Evolutionary conservation across 495 filamentous ascomycete species (phyloP).

Genomic region (Penicillium samsonianum): DNA sequence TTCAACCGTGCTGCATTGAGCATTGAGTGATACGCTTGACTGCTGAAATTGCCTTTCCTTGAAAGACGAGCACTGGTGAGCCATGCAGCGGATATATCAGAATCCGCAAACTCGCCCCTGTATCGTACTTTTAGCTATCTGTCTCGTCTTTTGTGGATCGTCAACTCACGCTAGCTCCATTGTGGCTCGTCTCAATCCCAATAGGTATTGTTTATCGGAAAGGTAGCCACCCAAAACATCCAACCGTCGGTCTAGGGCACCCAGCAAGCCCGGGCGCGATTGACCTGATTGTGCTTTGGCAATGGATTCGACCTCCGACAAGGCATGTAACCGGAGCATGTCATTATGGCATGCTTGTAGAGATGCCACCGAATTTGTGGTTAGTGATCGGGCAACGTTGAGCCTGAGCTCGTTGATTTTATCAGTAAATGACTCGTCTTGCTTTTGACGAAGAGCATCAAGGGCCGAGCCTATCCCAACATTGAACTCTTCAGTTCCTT

Average conservation of each 20-base stretch:
- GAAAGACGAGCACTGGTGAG: conserved; percentile 81
- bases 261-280: conserved; percentile 46
- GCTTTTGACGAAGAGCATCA: conserved; percentile 58
- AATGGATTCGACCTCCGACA: conserved; percentile 85
- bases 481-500: conserved; percentile 73
- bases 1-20: conserved; percentile 83
- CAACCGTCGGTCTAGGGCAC: conserved; percentile 70
- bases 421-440: conserved; percentile 55
- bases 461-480: conserved; percentile 75
- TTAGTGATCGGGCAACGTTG: conserved; percentile 70
- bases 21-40: conserved; percentile 90
- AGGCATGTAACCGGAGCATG: conserved; percentile 79
- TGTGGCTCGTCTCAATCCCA: conserved; percentile 81
- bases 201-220: conserved; percentile 88
- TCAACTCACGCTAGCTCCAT: conserved; percentile 67
- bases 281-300: conserved; percentile 47
- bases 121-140: conserved; percentile 16
- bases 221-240: conserved; percentile 83
- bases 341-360: conserved; percentile 77
- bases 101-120: conserved; percentile 54
- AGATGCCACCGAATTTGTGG: conserved; percentile 71
- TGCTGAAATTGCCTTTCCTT: conserved; percentile 76
- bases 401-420: conserved; percentile 66
- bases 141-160: background rate
- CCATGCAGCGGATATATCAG: conserved; percentile 82